phyloP scores from a whole-genome alignment of 352 stramenopile species.

The Globisporangium orthogonon region DNA sequence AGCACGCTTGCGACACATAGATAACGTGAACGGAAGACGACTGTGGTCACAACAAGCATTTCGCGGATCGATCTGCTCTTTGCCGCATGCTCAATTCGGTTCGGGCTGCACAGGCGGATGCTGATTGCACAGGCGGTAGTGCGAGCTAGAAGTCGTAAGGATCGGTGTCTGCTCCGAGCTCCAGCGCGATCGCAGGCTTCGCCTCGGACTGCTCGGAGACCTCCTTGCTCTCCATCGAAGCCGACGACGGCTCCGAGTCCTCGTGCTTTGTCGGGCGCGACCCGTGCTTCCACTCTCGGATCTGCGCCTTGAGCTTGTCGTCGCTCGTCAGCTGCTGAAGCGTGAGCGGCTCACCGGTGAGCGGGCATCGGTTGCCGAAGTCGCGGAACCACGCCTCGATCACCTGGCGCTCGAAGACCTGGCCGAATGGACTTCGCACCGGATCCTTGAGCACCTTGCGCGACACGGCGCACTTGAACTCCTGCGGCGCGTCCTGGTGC shows the following conservation, averaged over 20 bases:
- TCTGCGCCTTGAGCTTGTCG: constrained; percentile 46
- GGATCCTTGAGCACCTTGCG: constrained; percentile 64
- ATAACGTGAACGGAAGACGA: too few species aligned
- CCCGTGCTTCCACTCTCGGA: constrained; percentile 59
- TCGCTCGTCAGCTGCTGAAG: constrained; percentile 43
- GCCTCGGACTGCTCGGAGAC: not conserved
- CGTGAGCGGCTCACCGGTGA: constrained; percentile 64
- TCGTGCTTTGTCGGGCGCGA: not conserved
- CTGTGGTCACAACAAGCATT: too few species aligned
- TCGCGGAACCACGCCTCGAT: constrained; percentile 79
- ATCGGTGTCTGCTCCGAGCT: not conserved
- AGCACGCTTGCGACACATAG: too few species aligned
- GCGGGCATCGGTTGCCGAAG: constrained; percentile 75
- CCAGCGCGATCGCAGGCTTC: not conserved
- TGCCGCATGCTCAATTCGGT: too few species aligned
- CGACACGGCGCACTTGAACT: constrained; percentile 76
- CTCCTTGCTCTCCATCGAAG: not conserved
- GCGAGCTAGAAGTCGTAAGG: not conserved
- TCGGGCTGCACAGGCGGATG: too few species aligned
- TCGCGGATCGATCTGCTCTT: too few species aligned
- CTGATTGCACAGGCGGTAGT: too few species aligned
- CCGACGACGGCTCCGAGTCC: not conserved
- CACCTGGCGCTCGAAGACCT: constrained; percentile 72
- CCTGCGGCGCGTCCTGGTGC: constrained; percentile 23
- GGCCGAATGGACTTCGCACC: constrained; percentile 63